Evolutionary conservation across 2,329 filamentous ascomycete genomes (phyloP).

Genomic region (Exophiala sp.): DNA sequence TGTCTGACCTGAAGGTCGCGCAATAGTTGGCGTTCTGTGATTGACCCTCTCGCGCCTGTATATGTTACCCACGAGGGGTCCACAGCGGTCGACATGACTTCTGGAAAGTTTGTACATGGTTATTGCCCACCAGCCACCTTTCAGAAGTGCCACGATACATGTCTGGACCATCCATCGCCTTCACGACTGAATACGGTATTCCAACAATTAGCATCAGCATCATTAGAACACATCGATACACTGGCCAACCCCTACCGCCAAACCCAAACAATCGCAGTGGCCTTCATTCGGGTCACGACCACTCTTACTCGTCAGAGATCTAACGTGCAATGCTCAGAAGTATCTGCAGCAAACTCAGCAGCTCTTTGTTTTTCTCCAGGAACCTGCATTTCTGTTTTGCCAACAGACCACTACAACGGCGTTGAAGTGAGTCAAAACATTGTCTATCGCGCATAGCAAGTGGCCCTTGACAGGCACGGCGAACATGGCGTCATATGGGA

Average conservation of each 20-base stretch:
- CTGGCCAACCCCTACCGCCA: neutral
- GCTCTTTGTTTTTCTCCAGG: neutral
- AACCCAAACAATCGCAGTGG: conserved; percentile 4
- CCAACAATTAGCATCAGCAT: conserved; percentile 24
- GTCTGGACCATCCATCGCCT: conserved; percentile 13
- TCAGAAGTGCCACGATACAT: conserved; percentile 14
- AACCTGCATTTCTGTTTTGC: conserved; percentile 5
- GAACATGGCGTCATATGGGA: conserved; percentile 5
- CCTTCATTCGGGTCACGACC: conserved; percentile 4
- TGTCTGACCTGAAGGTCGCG: conserved; percentile 18
- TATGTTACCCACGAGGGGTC: neutral
- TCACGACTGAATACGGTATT: conserved; percentile 20
- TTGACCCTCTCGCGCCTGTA: neutral
- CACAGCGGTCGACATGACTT: neutral
- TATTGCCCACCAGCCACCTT: neutral
- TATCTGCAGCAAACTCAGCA: conserved; percentile 5
- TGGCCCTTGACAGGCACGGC: neutral
- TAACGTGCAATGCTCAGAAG: neutral
- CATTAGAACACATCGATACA: conserved; percentile 20
- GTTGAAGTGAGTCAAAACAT: conserved; percentile 7
- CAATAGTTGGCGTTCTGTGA: conserved; percentile 7
- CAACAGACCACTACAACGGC: conserved; percentile 9
- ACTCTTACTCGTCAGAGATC: conserved; percentile 3
- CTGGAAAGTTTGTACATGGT: conserved; percentile 4
- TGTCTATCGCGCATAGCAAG: conserved; percentile 5